Evolutionary conservation across 2,329 filamentous ascomycete species (phyloP).

Genomic region (Periglandula ipomoeae): DNA sequence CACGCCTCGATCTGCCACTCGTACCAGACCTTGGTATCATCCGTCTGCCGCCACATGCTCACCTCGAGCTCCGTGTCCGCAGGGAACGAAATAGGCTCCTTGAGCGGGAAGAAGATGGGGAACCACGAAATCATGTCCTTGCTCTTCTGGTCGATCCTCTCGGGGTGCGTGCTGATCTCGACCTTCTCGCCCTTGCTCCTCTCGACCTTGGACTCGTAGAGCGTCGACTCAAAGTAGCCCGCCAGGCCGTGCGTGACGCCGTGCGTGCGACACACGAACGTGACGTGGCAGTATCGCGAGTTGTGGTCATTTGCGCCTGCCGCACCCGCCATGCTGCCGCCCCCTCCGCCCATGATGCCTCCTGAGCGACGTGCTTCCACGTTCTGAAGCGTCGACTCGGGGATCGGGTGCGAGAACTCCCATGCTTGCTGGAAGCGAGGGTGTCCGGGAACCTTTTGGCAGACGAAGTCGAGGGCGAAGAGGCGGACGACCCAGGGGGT

Average conservation of each 20-base stretch:
- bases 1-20: conserved; percentile 94
- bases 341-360: conserved; percentile 56
- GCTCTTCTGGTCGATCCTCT: conserved; percentile 86
- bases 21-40: conserved; percentile 96
- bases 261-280: conserved; percentile 67
- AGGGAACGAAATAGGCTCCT: conserved; percentile 80
- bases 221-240: conserved; percentile 93
- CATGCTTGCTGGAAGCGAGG: conserved; percentile 65
- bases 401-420: conserved; percentile 73
- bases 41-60: conserved; percentile 93
- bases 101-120: conserved; percentile 93
- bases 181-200: conserved; percentile 42
- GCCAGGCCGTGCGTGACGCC: conserved; percentile 86
- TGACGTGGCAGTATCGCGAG: conserved; percentile 65
- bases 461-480: conserved; percentile 80
- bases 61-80: conserved; percentile 78
- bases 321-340: conserved; percentile 64
- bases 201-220: conserved; percentile 54
- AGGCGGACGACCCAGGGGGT: conserved; percentile 94
- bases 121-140: conserved; percentile 99
- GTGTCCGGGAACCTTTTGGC: conserved; percentile 49
- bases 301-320: conserved; percentile 89
- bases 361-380: conserved; percentile 50
- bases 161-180: conserved; percentile 86
- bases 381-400: conserved; percentile 44